phyloP scores from a whole-genome alignment of 768 basidiomycete genomes.

The Tulasnella calospora region DNA sequence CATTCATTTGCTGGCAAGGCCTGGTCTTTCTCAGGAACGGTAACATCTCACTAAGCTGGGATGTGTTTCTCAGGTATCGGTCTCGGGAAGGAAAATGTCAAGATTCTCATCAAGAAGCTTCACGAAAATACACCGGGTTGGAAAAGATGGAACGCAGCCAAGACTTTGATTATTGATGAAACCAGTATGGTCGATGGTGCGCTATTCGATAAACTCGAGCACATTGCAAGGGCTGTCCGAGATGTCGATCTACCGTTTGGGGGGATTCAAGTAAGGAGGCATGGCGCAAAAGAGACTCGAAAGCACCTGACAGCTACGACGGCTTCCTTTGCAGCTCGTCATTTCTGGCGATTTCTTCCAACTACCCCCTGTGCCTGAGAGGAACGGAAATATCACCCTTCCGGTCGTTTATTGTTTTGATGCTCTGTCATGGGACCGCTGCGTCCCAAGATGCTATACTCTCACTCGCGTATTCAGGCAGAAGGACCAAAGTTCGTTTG shows the following conservation, averaged over 20 bases:
- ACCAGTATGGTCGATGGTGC: conserved; percentile 24
- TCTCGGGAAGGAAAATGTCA: conserved; percentile 55
- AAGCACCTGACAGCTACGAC: background rate
- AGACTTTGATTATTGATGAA: conserved; percentile 50
- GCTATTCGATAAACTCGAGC: conserved; percentile 42
- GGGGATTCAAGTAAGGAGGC: conserved; percentile 39
- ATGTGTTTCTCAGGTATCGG: conserved; percentile 54
- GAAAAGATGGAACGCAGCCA: conserved; percentile 57
- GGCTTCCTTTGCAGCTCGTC: conserved; percentile 34
- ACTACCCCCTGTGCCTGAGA: conserved; percentile 42
- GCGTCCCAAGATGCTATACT: conserved; percentile 41
- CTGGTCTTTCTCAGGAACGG: background rate
- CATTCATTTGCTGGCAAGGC: conserved; percentile 25
- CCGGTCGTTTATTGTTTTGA: conserved; percentile 40
- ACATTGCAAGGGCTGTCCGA: conserved; percentile 38
- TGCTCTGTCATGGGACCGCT: conserved; percentile 40
- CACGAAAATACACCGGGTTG: conserved; percentile 51
- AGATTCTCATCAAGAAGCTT: conserved; percentile 52
- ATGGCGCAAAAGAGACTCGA: background rate
- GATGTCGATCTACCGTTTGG: conserved; percentile 37
- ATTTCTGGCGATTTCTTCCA: conserved; percentile 48
- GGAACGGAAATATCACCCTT: conserved; percentile 34
- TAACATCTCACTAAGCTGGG: background rate
- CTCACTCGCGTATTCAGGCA: conserved; percentile 46
- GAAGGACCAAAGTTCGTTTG: conserved; percentile 41